Evolutionary conservation across 768 basidiomycete species (phyloP), one percentile per base, ranked within the genome.

Genomic region (Nidularia sp.): DNA sequence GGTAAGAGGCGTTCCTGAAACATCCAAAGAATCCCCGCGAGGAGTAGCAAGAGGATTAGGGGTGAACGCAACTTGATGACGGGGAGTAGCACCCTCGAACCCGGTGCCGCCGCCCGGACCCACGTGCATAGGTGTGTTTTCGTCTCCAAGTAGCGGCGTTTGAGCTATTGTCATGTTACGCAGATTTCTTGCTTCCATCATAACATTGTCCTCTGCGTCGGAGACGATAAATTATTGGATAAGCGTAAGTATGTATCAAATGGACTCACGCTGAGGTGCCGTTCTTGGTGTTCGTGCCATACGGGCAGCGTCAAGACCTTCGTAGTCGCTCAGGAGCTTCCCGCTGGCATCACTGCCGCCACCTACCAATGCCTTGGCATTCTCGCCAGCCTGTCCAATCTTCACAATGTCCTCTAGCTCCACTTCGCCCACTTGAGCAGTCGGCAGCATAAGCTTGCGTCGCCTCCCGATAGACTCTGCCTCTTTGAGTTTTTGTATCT

Each of bases 351-450:
- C 91, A 49, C 81, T 88, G 5, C 89, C 92, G 25, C 86, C 86
- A 15, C 77, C 82, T 7, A 94, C 93, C 58, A 98, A 63, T 3
- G 88, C 83, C 65, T 93, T 87, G 13, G 96, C 90, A 60, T 81
- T 87, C 71, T 96, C 94, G 2, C 93, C 88, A 0, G 90, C 88
- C 65, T 90, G 85, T 0, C 97, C 97, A 62, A 98, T 98, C 75
- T 98, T 99, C 57, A 97, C 96, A 55, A 99, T 98, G 57, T 98
- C 94, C 71, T 98, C 97, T 48, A 99, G 70, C 68, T 99, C 97
- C 2, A 79, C 70, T 70, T 99, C 97, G 6, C 93, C 90, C 12
- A 99, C 97, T 61, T 99, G 97, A 5, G 96, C 92, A 25, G 73
- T 70, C 0, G 97, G 97, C 10, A 99, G 75, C 50, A 82, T 80